Base-by-base conservation (phyloP, 225 moss, liverwort and hornwort genomes). In the Antitrichia curtipendula region DNA sequence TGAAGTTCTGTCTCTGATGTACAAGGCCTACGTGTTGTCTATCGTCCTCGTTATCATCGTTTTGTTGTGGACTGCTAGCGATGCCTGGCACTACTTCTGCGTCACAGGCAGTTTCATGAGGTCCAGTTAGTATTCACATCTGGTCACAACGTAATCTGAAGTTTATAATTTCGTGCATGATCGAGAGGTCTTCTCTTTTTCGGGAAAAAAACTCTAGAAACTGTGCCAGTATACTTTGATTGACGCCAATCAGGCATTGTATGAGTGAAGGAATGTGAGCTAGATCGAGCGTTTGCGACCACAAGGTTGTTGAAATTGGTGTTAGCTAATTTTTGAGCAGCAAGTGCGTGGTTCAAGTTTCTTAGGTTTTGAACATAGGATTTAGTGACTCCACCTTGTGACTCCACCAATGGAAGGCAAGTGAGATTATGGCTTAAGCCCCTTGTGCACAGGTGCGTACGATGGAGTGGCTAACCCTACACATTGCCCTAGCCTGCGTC, bases 21-120 rank as follows among this genome's bases (percentile, higher is more conserved):
- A 82, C 83, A 91, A 83, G 50, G 91, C 88, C n/a, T 91, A 91
- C 59, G 78, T 86, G 49, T 25, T 91, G 23, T 86, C 88, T 10
- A 17, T 88, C 72, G 78, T 65, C 24, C 78, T 91, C 31, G 88
- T 91, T 57, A 57, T 73, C 78, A 20, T 79, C 82, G 88, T 91
- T 57, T 64, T 91, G 58, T 57, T 82, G 64, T 88, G 90, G 90
- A 71, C 78, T 78, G 78, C 78, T 27, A 71, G 72, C 41, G 90
- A 91, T 47, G 82, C 82, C 49, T 90, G 86, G 90, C 28, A 65
- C 22, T 36, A 43, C n/a, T 78, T 71, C 62, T 82, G 53, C 74
- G 15, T 74, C 40, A 52, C 71, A 62, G 24, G 52, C 61, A 60
- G 29, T 61, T 81, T 81, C n/a, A 8, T 9, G 17, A 82, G 80